Base-by-base conservation (phyloP, 208 protist species). In the Phytomonas francai region DNA sequence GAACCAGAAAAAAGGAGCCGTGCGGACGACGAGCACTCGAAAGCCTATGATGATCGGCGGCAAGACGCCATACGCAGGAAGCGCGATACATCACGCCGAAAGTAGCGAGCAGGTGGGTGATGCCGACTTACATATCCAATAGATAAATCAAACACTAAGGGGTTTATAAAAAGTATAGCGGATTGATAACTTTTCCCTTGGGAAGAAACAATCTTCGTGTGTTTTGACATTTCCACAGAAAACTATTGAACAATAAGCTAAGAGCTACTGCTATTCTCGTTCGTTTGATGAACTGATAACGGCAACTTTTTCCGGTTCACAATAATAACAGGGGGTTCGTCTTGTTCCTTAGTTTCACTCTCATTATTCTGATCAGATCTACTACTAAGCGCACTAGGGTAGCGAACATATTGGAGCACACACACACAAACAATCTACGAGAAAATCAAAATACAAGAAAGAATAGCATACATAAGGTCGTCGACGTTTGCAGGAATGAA, bases 31-130 rank as follows among this genome's bases (percentile, higher is more conserved):
- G 45, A 54, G 19, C 45, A 19, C 45, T 8, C 45, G 0, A 54
- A 54, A 6, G 62, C 56, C 16, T 85, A 85, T 64, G 77, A 85
- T 56, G 83, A 88, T 56, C 72, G 83, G 54, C 79, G 74, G 29
- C 80, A 85, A 36, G 83, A 88, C 34, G 83, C 80, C 29, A 65
- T 82, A 34, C 79, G 78, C 28, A 19, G 45, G 19, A 54, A 54
- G 45, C 45, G 45, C 16, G 45, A 54, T 2, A 54, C 45, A 25
- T 54, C 45, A 6, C 79, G 83, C 6, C 70, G 69, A 1, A 65
- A 69, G 0, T 59, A 45, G 34, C 39, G 51, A 25, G 33, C 71
- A 28, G 34, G 68, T 28, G 59, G 73, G 0, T 77, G 32, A 33
- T 11, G 9, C 3, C n/a, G 5, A 25, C 25, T 31, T 9, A 34